A percentile compares a stretch with the other conserved stretches of the same genome.
Conservation (phyloP, 2,329 filamentous ascomycete genomes). For the Alternaria panax region DNA sequence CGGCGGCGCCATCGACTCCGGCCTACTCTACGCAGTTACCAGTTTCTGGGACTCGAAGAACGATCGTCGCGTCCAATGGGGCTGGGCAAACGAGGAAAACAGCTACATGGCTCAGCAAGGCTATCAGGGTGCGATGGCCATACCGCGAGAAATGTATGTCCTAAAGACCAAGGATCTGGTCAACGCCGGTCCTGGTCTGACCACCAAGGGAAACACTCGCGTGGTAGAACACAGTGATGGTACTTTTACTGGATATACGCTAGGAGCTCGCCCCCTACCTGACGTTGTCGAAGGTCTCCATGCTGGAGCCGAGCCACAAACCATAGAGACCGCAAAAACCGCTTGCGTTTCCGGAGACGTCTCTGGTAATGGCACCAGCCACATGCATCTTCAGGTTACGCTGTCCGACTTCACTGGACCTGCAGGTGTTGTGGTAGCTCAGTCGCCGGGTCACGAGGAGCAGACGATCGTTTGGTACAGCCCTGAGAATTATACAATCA, state of each 20-base stretch:
- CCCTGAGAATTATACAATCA: constrained; percentile 56
- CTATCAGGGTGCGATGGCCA: constrained; percentile 54
- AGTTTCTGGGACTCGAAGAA: constrained; percentile 59
- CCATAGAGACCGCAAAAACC: constrained; percentile 25
- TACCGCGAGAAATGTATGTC: constrained; percentile 57
- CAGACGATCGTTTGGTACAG: constrained; percentile 56
- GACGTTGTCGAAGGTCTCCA: constrained; percentile 55
- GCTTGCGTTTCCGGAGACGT: constrained; percentile 33
- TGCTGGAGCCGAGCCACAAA: constrained; percentile 30
- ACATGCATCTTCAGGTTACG: constrained; percentile 53
- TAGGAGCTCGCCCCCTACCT: constrained; percentile 54
- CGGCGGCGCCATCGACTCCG: constrained; percentile 55
- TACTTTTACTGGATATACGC: constrained; percentile 54
- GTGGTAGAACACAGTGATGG: constrained; percentile 47
- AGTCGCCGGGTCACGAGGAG: constrained; percentile 54
- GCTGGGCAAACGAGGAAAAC: constrained; percentile 56
- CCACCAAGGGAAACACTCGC: constrained; percentile 46
- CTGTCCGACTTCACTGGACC: constrained; percentile 50
- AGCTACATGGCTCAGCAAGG: constrained; percentile 55
- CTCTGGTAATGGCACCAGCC: constrained; percentile 40
- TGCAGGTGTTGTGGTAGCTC: constrained; percentile 53
- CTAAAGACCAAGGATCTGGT: constrained; percentile 52
- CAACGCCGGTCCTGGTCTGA: constrained; percentile 45
- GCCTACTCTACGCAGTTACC: constrained; percentile 55
- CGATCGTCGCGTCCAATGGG: constrained; percentile 57